Evolutionary conservation across 495 filamentous ascomycete genomes (phyloP).

Genomic region (Usnea hakonensis): DNA sequence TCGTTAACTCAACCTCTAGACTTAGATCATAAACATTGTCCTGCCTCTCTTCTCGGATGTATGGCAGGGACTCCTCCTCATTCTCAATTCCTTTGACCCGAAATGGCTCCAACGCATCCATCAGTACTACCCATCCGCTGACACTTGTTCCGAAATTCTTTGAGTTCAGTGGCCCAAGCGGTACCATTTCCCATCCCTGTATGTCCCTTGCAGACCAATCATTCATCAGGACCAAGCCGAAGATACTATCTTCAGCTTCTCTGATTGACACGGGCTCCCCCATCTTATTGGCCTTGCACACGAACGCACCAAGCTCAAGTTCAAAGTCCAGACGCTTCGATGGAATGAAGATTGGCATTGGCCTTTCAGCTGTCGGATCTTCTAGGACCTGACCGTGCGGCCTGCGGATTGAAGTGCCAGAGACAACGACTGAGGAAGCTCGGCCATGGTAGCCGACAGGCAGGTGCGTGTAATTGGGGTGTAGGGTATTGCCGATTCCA

Average conservation of each 20-base stretch:
- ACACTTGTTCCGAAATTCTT: slow-evolving; percentile 94
- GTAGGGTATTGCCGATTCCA: slow-evolving; percentile 70
- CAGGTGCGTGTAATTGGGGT: slow-evolving; percentile 84
- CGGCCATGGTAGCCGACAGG: slow-evolving; percentile 87
- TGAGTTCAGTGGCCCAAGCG: slow-evolving; percentile 76
- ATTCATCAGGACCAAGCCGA: slow-evolving; percentile 85
- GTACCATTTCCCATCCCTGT: slow-evolving; percentile 84
- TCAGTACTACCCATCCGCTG: slow-evolving; percentile 79
- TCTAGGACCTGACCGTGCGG: slow-evolving; percentile 76
- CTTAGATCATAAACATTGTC: slow-evolving; percentile 66
- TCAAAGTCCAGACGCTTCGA: slow-evolving; percentile 73
- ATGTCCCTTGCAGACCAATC: slow-evolving; percentile 93
- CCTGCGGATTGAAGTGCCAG: slow-evolving; percentile 65
- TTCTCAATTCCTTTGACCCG: slow-evolving; percentile 53
- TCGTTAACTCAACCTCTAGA: slow-evolving; percentile 66
- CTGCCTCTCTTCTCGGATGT: slow-evolving; percentile 57
- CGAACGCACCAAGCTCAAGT: slow-evolving; percentile 78
- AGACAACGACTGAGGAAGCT: slow-evolving; percentile 68
- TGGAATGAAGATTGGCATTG: slow-evolving; percentile 54
- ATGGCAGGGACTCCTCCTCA: slow-evolving; percentile 51
- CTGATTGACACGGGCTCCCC: slow-evolving; percentile 55
- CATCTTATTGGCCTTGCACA: slow-evolving; percentile 58
- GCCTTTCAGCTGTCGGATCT: slow-evolving; percentile 54
- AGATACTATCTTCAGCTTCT: slow-evolving; percentile 68
- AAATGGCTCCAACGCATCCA: slow-evolving; percentile 75